Evolutionary conservation across 2,329 filamentous ascomycete species (phyloP).

Genomic region (Aspergillus intermedius): DNA sequence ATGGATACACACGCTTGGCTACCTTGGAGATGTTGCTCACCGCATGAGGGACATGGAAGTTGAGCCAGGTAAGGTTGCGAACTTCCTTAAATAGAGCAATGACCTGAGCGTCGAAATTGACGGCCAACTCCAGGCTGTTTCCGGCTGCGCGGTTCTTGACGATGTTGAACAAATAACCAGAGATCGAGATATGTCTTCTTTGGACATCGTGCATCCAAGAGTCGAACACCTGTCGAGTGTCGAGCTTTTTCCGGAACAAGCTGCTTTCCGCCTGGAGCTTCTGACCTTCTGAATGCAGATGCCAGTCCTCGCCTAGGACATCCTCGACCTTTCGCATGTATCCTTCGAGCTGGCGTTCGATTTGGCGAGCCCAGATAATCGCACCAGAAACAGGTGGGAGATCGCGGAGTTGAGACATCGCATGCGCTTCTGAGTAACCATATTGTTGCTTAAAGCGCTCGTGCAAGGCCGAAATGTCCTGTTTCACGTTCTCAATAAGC

Average conservation of each 20-base stretch:
- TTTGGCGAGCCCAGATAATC: conserved; percentile 96
- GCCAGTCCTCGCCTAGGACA: conserved; percentile 91
- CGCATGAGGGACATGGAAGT: conserved; percentile 86
- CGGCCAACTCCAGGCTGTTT: conserved; percentile 76
- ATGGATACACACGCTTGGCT: conserved; percentile 96
- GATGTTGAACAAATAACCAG: conserved; percentile 86
- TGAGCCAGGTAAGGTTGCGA: conserved; percentile 89
- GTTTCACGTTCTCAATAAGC: conserved; percentile 95
- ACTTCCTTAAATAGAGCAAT: conserved; percentile 99
- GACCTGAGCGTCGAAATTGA: conserved; percentile 96
- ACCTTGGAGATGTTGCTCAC: conserved; percentile 96
- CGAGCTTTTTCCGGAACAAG: conserved; percentile 91
- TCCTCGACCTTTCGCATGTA: conserved; percentile 99
- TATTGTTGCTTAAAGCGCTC: conserved; percentile 99
- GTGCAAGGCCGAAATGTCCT: conserved; percentile 86
- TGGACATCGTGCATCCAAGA: conserved; percentile 91
- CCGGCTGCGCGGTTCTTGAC: conserved; percentile 82
- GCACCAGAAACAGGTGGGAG: conserved; percentile 92
- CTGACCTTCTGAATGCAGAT: conserved; percentile 86
- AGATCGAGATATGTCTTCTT: conserved; percentile 80
- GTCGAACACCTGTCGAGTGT: conserved; percentile 88
- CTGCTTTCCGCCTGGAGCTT: conserved; percentile 88
- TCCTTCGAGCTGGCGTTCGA: conserved; percentile 86
- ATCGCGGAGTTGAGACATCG: conserved; percentile 95
- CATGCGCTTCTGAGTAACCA: conserved; percentile 93